Evolutionary conservation across 305 asterid genomes (phyloP), one percentile per base, ranked within the genome.

Genomic region (Ajuga reptans): DNA sequence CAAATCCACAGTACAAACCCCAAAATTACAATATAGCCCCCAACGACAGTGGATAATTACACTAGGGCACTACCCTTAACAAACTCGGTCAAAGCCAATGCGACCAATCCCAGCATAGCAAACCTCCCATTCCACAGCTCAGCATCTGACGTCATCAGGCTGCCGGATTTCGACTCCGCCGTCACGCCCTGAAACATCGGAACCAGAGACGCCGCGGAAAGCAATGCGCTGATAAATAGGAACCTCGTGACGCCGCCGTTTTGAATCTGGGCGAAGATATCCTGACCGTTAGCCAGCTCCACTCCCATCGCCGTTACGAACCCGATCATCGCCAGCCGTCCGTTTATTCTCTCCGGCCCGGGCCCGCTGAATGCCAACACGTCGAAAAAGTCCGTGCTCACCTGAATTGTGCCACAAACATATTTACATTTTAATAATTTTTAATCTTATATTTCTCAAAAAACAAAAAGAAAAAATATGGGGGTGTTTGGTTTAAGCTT

Each of bases 51-150:
- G 0, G 2, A 24, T 16, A 70, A 3, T 66, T 52, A 80, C 59
- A 89, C 88, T 4, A 89, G 83, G 4, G 92, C 88, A 17, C 86
- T 77, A 3, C 95, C 96, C 12, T 79, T 89, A 6, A 91, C 77
- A 63, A 55, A 85, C 83, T 91, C 98, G 0, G 96, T 91, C 17
- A 87, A 82, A 3, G 94, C 96, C 78, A 89, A 74, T 0, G 91
- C 98, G 12, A 91, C 75, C 72, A 91, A 73, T 1, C 98, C 98
- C 58, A 91, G 57, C 98, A 91, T 91, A 3, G 98, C 96, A 43
- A 85, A 75, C 78, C 96, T 77, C 1, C 96, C 96, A 42, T 92
- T 92, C 95, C 92, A 87, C 11, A 89, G 56, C 72, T 92, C 98
- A 0, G 95, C 95, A 52, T 89, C 81, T 0, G 96, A 84, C 0